These are phyloP conservation scores for Eucalyptus curtisii DNA, from an alignment of 345 rosid species.

Conservation along the genomic window DNA sequence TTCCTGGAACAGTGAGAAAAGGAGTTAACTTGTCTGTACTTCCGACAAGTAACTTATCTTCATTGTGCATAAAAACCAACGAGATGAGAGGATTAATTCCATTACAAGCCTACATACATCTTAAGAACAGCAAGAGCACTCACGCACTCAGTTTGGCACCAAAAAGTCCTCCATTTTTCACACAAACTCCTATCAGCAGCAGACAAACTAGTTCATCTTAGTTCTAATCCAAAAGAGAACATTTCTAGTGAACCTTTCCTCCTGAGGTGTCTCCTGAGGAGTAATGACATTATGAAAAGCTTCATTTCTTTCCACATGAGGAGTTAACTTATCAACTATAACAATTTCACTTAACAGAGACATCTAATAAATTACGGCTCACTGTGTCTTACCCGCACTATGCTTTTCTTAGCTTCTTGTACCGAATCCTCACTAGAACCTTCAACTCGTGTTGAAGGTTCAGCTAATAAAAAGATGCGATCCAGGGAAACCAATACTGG, in stretches of 20 bases:
- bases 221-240: not conserved
- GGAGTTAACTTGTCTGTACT: slow-evolving; percentile 1
- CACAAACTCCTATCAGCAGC: not conserved
- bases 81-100: not conserved
- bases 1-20: slow-evolving; percentile 37
- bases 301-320: not conserved
- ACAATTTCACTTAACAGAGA: not conserved
- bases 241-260: not conserved
- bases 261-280: not conserved
- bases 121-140: not conserved
- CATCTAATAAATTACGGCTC: not conserved
- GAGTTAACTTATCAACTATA: not conserved
- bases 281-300: not conserved
- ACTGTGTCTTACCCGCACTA: slow-evolving; percentile 59
- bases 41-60: not conserved
- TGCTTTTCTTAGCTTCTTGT: slow-evolving; percentile 79
- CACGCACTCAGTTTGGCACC: not conserved
- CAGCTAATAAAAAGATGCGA: slow-evolving; percentile 78
- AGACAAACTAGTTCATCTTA: not conserved
- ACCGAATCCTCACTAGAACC: slow-evolving; percentile 73
- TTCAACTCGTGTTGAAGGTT: slow-evolving; percentile 79
- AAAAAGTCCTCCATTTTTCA: not conserved
- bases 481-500: slow-evolving; percentile 88
- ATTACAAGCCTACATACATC: not conserved
- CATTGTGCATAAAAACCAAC: not conserved